Conservation (phyloP, 805 yeast genomes). For the Myxozyma udenii region DNA sequence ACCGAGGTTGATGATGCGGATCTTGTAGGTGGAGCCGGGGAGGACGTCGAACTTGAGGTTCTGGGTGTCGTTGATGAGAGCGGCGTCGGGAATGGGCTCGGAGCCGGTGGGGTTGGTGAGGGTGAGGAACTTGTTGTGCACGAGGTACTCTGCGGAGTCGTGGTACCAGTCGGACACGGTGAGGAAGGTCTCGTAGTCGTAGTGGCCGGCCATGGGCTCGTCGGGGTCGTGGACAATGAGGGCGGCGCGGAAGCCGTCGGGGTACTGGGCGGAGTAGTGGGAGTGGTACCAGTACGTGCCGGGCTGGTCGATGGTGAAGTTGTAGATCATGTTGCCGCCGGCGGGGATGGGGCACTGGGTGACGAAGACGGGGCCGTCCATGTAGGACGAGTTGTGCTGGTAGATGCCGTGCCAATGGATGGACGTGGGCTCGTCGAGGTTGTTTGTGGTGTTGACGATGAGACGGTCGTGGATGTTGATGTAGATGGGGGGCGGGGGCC, state of each 20-base stretch:
- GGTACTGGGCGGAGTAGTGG: slow-evolving; percentile 83
- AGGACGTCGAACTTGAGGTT: slow-evolving; percentile 73
- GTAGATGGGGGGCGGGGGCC: slow-evolving; percentile 80
- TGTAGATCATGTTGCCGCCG: slow-evolving; percentile 68
- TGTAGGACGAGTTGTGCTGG: slow-evolving; percentile 66
- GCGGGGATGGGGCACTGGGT: slow-evolving; percentile 93
- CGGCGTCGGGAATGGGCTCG: slow-evolving; percentile 87
- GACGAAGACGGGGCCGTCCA: slow-evolving; percentile 90
- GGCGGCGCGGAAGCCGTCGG: slow-evolving; percentile 68
- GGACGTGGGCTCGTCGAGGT: slow-evolving; percentile 63
- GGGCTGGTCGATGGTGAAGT: slow-evolving; percentile 82
- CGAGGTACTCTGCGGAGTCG: slow-evolving; percentile 50
- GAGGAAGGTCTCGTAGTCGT: slow-evolving; percentile 73
- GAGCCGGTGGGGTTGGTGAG: slow-evolving; percentile 94
- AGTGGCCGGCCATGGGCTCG: slow-evolving; percentile 58
- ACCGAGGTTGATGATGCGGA: slow-evolving; percentile 81
- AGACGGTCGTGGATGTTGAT: slow-evolving; percentile 80
- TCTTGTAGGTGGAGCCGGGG: slow-evolving; percentile 79
- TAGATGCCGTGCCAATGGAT: slow-evolving; percentile 94
- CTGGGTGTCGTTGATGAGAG: slow-evolving; percentile 77
- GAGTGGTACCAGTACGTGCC: slow-evolving; percentile 99
- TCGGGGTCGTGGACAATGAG: slow-evolving; percentile 70
- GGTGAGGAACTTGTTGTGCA: slow-evolving; percentile 54
- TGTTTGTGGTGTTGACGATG: slow-evolving; percentile 69
- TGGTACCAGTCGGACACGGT: slow-evolving; percentile 89